Evolutionary conservation across 1,284 basidiomycete species (phyloP), one percentile per base, ranked within the genome.

Genomic region (Rhodotorula sp.): DNA sequence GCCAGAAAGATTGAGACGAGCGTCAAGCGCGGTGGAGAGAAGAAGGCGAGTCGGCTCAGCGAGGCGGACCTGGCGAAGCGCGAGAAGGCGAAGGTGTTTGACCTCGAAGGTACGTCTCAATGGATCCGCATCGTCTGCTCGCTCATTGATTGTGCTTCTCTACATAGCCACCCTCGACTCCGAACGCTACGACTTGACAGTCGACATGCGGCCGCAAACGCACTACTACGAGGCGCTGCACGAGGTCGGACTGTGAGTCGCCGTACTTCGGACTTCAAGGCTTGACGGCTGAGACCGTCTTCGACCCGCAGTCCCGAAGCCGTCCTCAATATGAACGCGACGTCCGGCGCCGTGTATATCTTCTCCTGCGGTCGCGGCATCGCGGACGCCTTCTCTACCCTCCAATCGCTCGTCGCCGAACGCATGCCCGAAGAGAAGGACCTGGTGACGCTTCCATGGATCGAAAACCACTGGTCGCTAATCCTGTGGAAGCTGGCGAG

Each of bases 401-500:
- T 77, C 17, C 59, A 64, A 6, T 44, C 54, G 3, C 61, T 64
- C 47, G 62, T 65, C 30, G 59, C 56, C 27, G 53, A 49, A 6
- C 66, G 89, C 86, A 0, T 90, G 88, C 70, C 80, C 78, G 58
- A 27, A n/a, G 68, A 70, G 55, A 54, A 63, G 48, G 61, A 52
- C 4, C 82, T 89, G n/a, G 88, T 85, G 4, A 88, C 86, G 6
- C 83, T 87, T 70, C 79, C 83, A 39, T 99, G 95, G 95, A 88
- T 96, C 1, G 85, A 90, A 49, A 96, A 97, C 77, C 94, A 97
- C 76, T 99, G 92, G 90, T 79, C 82, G 8, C 81, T 94, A 54
- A 88, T 99, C 53, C 83, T 99, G 10, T 99, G 96, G 96, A 99
- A 99, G 80, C 81, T 97, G 17, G 91, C 93, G 1, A 89, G 90